phyloP scores from a whole-genome alignment of 192 early-diverging fungal genomes.

The Diversispora eburnea region DNA sequence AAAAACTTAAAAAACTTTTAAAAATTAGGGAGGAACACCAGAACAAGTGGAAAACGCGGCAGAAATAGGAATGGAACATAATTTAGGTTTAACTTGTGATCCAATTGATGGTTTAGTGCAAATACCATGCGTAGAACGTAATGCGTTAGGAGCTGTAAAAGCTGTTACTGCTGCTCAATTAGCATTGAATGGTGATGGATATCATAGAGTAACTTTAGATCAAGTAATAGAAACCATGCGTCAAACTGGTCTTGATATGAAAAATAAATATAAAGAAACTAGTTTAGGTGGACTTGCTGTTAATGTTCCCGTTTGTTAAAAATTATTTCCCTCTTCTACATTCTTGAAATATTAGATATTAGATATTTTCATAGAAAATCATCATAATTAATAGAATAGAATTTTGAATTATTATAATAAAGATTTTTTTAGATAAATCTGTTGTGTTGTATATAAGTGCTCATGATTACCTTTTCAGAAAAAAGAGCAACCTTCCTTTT shows the following conservation, averaged over 20 bases:
- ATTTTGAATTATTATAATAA: no score
- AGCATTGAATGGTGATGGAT: constrained; percentile 90
- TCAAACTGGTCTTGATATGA: constrained; percentile 88
- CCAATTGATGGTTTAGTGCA: constrained; percentile 90
- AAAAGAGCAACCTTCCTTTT: no score
- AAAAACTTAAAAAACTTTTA: no score
- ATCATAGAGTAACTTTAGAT: constrained; percentile 86
- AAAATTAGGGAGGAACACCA: background rate
- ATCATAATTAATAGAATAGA: no score
- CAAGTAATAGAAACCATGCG: constrained; percentile 96
- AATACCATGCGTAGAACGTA: constrained; percentile 96
- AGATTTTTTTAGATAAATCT: no score
- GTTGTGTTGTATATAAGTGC: no score
- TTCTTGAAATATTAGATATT: background rate
- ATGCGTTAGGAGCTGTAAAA: constrained; percentile 92
- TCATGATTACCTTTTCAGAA: no score
- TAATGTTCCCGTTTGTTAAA: constrained; percentile 76
- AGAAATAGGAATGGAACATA: constrained; percentile 94
- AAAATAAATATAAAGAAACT: constrained; percentile 97
- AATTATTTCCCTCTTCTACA: background rate
- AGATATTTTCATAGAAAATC: no score
- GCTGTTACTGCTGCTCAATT: constrained; percentile 94
- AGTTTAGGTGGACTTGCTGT: constrained; percentile 89
- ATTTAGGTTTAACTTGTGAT: constrained; percentile 81
- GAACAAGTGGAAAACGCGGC: constrained; percentile 83